A percentile compares a stretch with the other conserved stretches of the same genome.
Evolutionary conservation across 2,329 filamentous ascomycete genomes (phyloP).

Genomic region (Ophiostoma ips): DNA sequence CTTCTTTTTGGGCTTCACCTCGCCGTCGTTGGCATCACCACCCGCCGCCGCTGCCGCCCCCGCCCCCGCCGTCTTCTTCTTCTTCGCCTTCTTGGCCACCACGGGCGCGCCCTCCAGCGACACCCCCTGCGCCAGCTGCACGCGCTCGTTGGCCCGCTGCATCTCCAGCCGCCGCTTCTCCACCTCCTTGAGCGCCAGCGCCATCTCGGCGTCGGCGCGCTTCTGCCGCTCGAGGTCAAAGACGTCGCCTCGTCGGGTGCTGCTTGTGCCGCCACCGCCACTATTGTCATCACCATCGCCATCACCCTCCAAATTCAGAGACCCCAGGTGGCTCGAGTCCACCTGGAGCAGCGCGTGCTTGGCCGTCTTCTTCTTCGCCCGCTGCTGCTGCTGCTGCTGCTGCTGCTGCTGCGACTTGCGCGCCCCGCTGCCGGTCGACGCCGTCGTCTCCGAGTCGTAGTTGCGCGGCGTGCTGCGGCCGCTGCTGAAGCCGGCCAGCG

Average conservation of each 20-base stretch:
- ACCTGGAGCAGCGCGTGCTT: constrained; percentile 60
- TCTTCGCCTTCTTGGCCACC: constrained; percentile 52
- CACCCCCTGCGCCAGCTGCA: constrained; percentile 56
- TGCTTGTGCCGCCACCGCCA: constrained; percentile 11
- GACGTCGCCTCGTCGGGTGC: constrained; percentile 12
- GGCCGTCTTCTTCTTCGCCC: constrained; percentile 32
- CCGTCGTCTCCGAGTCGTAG: constrained; percentile 42
- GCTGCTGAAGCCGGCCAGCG: constrained; percentile 28
- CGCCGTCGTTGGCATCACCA: constrained; percentile 40
- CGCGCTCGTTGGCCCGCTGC: constrained; percentile 65
- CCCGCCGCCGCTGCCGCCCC: constrained; percentile 40
- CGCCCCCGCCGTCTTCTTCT: constrained; percentile 55
- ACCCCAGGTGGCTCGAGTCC: constrained; percentile 68
- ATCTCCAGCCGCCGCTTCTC: constrained; percentile 79
- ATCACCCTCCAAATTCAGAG: constrained; percentile 48
- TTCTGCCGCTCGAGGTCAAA: constrained; percentile 53
- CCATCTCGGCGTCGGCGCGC: constrained; percentile 79
- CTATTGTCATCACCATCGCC: constrained; percentile 14
- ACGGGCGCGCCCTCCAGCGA: constrained; percentile 51
- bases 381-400: constrained; percentile 25
- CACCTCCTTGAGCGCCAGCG: constrained; percentile 73
- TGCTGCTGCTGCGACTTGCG: too few species aligned
- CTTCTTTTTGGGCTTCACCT: constrained; percentile 23
- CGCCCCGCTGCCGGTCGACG: constrained; percentile 22
- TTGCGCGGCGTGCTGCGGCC: constrained; percentile 31